Base-by-base conservation (phyloP, 306 rosid genomes). In the Sesbania bispinosa region DNA sequence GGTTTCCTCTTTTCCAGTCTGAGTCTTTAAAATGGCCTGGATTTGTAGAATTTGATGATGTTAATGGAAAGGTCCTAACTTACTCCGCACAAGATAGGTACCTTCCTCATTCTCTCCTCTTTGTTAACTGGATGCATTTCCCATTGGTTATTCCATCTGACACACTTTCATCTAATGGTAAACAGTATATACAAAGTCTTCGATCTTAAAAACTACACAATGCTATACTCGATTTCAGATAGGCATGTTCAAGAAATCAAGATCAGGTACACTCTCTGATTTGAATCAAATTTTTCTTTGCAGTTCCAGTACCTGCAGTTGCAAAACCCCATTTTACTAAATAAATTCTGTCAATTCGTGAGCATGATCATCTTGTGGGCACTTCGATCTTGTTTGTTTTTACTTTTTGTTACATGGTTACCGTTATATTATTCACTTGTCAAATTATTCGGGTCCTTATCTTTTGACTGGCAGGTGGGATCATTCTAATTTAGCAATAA, bases 1-100 rank as follows among this genome's bases (percentile, higher is more conserved):
- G 98, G 23, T 92, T 92, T 78, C 89, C 96, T 33, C 98, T 92
- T 76, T 92, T 92, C 60, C 92, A 89, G 67, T 87, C 96, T 0
- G 98, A 92, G 76, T 92, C 98, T 26, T 71, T 92, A 64, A 92
- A 92, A 73, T 92, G 98, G 96, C 96, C 98, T 24, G 98, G 98
- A 67, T 92, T 92, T 89, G 98, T 92, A 13, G 98, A 92, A 80
- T 92, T 92, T 52, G 98, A 92, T 79, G 98, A 92, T 83, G 98
- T 92, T 45, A 92, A 92, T 74, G 98, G 94, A 72, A 92, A 92
- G 84, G 96, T 92, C 65, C 84, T 92, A 42, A 92, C 98, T 10
- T 92, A 89, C 78, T 92, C 98, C 46, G 98, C 96, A 32, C 96
- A 89, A 54, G 96, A 92, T 79, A 86, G 87, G 98, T 92, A 50